These are phyloP conservation scores for Neurospora sp. DNA, from an alignment of 495 filamentous ascomycete genomes.

Conservation along the genomic window DNA sequence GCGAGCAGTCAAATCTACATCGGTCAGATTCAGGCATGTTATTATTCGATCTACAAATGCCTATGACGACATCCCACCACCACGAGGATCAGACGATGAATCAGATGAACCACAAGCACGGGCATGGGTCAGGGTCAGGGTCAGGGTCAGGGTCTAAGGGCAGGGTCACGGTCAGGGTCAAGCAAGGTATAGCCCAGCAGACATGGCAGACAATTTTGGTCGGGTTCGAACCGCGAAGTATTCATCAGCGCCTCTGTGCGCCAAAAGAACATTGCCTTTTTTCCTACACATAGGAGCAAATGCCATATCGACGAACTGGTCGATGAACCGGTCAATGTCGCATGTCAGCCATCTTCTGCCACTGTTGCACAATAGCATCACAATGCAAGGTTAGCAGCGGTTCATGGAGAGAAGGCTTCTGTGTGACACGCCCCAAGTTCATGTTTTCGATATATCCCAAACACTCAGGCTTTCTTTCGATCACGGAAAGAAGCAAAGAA, in stretches of 20 bases:
- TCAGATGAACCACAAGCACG: not conserved
- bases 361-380: not conserved
- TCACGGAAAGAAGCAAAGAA: not conserved
- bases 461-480: not conserved
- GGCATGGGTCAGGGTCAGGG: not conserved
- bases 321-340: not conserved
- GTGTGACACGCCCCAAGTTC: not conserved
- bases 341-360: not conserved
- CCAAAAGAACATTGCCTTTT: not conserved
- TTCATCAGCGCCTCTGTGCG: not conserved
- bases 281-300: not conserved
- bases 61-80: not conserved
- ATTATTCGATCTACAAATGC: not conserved
- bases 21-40: not conserved
- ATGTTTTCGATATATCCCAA: not conserved
- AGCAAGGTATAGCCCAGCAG: not conserved
- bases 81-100: not conserved
- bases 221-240: not conserved
- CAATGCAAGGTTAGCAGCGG: not conserved
- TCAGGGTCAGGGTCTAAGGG: not conserved
- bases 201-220: not conserved
- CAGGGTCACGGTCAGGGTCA: not conserved
- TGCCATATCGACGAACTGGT: not conserved
- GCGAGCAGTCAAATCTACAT: not conserved
- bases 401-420: not conserved